A percentile compares a stretch with the other conserved stretches of the same genome.
Evolutionary conservation across 1,139 yeast species (phyloP).

Genomic region (Geotrichum phurueaensis): DNA sequence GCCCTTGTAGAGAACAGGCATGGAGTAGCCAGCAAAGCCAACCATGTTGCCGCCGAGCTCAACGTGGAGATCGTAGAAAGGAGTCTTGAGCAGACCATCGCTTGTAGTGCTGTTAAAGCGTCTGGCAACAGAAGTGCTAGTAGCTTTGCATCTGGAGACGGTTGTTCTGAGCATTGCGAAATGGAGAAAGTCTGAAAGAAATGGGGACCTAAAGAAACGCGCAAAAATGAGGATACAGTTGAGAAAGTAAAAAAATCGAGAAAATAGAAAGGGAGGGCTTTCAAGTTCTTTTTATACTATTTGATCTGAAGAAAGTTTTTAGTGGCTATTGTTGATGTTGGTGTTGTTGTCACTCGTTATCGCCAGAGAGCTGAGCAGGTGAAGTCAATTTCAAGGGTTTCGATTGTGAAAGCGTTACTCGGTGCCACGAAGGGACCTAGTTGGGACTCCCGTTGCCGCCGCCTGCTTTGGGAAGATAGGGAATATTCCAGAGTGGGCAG

Average conservation of each 20-base stretch:
- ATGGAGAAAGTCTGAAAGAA: neutral
- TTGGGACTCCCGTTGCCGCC: too few species aligned
- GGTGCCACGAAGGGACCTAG: neutral
- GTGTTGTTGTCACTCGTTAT: neutral
- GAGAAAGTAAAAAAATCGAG: slow-evolving; percentile 14
- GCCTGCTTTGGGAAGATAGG: too few species aligned
- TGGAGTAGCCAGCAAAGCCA: slow-evolving; percentile 87
- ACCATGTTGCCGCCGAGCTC: slow-evolving; percentile 84
- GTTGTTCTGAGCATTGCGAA: slow-evolving; percentile 8
- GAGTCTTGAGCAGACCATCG: slow-evolving; percentile 48
- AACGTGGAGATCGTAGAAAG: slow-evolving; percentile 74
- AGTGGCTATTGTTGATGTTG: neutral
- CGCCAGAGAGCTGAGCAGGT: neutral
- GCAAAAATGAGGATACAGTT: slow-evolving; percentile 12
- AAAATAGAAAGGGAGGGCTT: slow-evolving; percentile 3
- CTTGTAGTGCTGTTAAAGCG: slow-evolving; percentile 16
- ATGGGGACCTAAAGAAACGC: neutral
- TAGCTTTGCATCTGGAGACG: slow-evolving; percentile 1
- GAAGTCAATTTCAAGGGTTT: neutral
- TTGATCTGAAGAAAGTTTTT: neutral
- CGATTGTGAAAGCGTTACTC: neutral
- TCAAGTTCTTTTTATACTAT: slow-evolving; percentile 7
- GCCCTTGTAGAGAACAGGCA: slow-evolving; percentile 84
- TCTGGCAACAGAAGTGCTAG: slow-evolving; percentile 3
- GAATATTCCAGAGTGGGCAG: too few species aligned